Conservation (phyloP, 192 early-diverging fungal genomes). For the Pecoramyces ruminantium region DNA sequence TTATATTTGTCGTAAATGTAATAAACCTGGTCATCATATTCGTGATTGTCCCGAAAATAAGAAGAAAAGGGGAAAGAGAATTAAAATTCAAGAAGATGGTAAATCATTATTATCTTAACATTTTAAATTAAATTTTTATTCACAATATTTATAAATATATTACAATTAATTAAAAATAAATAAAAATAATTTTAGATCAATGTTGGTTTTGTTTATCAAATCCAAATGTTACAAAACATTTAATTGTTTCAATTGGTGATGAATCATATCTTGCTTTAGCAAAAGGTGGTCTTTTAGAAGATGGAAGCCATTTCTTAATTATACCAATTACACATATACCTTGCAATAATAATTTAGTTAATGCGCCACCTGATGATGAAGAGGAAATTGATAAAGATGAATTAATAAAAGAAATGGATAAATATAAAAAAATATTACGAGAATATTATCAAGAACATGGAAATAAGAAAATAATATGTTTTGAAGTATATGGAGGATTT, state of each 20-base stretch:
- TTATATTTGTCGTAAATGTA: constrained; percentile 34
- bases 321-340: constrained; percentile 40
- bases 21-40: constrained; percentile 27
- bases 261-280: constrained; percentile 73
- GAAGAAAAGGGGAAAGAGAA: not conserved
- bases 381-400: constrained; percentile 1
- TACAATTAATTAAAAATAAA: too few species aligned
- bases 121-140: too few species aligned
- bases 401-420: constrained; percentile 12
- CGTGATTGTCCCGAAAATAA: constrained; percentile 20
- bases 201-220: constrained; percentile 97
- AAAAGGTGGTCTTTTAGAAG: constrained; percentile 67
- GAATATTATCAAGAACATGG: constrained; percentile 3
- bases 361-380: constrained; percentile 8
- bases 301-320: constrained; percentile 68
- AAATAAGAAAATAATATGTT: constrained; percentile 14
- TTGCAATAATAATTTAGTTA: constrained; percentile 4
- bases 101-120: too few species aligned
- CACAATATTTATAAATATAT: too few species aligned
- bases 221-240: constrained; percentile 73
- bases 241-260: constrained; percentile 66
- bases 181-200: constrained; percentile 23
- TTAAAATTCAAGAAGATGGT: not conserved
- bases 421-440: not conserved
- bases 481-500: not conserved